Evolutionary conservation across 108 stramenopile genomes (phyloP), one percentile per base, ranked within the genome.

Genomic region (Craspedostauros australis): DNA sequence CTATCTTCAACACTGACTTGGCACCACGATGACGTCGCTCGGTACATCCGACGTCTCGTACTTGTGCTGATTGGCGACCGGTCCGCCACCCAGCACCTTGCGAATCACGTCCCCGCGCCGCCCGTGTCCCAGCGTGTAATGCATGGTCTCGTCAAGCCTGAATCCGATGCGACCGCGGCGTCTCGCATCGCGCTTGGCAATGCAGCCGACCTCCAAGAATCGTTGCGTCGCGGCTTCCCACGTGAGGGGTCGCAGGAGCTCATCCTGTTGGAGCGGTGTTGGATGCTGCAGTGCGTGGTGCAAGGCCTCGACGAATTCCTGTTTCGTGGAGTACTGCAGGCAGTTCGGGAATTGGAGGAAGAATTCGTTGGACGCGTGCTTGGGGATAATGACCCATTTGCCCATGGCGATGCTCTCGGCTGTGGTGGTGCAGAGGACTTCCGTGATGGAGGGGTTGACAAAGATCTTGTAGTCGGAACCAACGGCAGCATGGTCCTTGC

Each of bases 361-460:
- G 59, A 84, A 89, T 36, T 50, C 42, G 57, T 89, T 89, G 28
- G 79, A 82, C 1, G 85, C 76, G 57, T 93, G 91, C 3, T 45
- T 42, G 14, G 87, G 82, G 31, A 86, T 72, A 21, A 93, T 72
- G 20, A 72, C 91, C 62, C 72, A 88, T 47, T 87, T 84, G 21
- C 79, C 78, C 91, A 93, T 93, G 18, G 91, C 91, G 20, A 87
- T 40, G 12, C 87, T 85, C 60, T 93, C 91, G 0, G 85, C 91
- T 1, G 85, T 84, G 5, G 91, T 84, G 4, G 91, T 93, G 48
- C 87, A 88, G 16, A 93, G 51, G 8, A 93, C 91, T 59, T 93
- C 91, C 0, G 84, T 79, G 5, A 79, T 46, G 26, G 63, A 66
- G 4, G 84, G 84, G 52, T 93, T 93, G 36, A 93, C 60, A 46